A percentile compares a stretch with the other conserved stretches of the same genome.
Evolutionary conservation across 176 grass and related monocot species (phyloP).

Genomic region (Eleusine indica): DNA sequence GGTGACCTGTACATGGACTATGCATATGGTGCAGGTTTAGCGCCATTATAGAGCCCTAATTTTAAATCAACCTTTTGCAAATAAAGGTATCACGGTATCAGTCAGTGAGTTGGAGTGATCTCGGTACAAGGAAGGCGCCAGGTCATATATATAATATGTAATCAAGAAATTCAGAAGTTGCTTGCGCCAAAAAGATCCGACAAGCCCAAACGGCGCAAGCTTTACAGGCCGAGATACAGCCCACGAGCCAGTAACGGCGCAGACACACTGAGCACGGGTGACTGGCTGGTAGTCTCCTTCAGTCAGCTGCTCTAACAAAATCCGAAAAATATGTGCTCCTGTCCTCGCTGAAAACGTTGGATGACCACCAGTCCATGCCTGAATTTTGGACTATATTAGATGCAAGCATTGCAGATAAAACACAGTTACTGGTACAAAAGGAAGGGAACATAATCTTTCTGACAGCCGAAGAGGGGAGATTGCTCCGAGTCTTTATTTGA

Average conservation of each 20-base stretch:
- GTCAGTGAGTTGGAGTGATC: not conserved
- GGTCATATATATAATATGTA: not conserved
- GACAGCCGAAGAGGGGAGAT: slow-evolving; percentile 9
- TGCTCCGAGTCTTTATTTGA: slow-evolving; percentile 20
- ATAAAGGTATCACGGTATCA: not conserved
- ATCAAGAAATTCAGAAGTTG: not conserved
- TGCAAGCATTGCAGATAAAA: too few relatives aligned
- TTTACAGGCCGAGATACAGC: not conserved
- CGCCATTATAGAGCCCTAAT: not conserved
- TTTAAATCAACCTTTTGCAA: slow-evolving; percentile 5
- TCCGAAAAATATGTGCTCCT: too few relatives aligned
- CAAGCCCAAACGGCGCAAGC: not conserved
- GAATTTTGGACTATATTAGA: too few relatives aligned
- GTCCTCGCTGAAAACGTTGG: too few relatives aligned
- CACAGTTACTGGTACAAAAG: too few relatives aligned
- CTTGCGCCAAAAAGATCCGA: not conserved
- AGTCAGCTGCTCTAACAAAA: too few relatives aligned
- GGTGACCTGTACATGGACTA: not conserved
- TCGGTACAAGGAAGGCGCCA: not conserved
- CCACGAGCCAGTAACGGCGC: not conserved
- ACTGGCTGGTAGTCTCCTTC: too few relatives aligned
- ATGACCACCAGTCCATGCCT: too few relatives aligned
- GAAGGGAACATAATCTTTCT: too few relatives aligned
- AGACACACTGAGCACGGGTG: too few relatives aligned
- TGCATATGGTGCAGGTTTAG: not conserved